Evolutionary conservation across 805 yeast species (phyloP), one percentile per base, ranked within the genome.

Genomic region (Monosporozyma aerobia): DNA sequence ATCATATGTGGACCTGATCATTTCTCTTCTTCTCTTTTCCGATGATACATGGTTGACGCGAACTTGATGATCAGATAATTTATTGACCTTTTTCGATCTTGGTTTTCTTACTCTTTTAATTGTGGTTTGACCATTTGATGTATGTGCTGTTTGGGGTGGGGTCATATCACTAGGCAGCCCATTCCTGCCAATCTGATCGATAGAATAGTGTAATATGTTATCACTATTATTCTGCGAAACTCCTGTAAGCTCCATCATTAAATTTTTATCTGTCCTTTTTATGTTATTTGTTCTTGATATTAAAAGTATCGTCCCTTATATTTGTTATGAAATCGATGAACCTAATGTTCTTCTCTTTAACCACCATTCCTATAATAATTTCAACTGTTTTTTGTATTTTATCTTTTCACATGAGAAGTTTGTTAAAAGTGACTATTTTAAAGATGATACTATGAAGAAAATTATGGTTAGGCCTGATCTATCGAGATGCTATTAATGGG

Each of bases 1-100:
- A 60, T 87, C 95, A 62, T 88, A 90, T 9, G 89, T 90, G 9
- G 82, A 78, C 46, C 97, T 73, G 23, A 92, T 88, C 44, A 90
- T 88, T 57, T 83, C 88, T 56, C 98, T 74, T 60, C 98, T 75
- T 62, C 85, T 86, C 65, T 89, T 90, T 64, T 90, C 98, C 0
- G 90, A 83, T 5, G 87, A 87, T 7, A 87, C 85, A 62, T 87
- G 95, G 58, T 84, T 87, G 5, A 83, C 83, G 81, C 67, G 59
- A 56, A 65, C 69, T 52, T 72, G 69, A 40, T 67, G 72, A 2
- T 68, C 69, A 1, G 70, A 60, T 43, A 71, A 56, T 25, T 51
- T 54, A 33, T 51, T 55, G 2, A 44, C 41, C 25, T 52, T 54
- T 25, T 51, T 53, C 5, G 55, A 46, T 16, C 56, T 47, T 14